Evolutionary conservation across 2,329 filamentous ascomycete species (phyloP).

Genomic region (Hypoxylon sp.): DNA sequence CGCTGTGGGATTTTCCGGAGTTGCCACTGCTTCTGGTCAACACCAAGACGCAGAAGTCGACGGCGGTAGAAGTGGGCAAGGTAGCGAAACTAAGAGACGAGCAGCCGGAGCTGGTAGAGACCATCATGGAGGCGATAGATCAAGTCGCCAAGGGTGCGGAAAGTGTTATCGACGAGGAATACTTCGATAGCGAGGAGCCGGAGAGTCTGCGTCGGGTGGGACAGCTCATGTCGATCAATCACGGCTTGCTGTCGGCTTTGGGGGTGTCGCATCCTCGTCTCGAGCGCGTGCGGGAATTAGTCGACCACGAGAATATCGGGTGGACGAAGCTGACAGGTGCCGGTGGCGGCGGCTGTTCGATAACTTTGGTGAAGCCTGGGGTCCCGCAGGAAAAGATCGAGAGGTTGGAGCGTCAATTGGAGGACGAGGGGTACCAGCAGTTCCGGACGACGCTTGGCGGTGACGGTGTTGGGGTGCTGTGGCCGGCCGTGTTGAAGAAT

Average conservation of each 20-base stretch:
- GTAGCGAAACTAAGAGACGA: constrained; percentile 77
- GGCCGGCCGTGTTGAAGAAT: constrained; percentile 90
- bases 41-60: constrained; percentile 88
- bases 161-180: constrained; percentile 66
- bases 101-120: constrained; percentile 81
- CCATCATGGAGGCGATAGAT: constrained; percentile 88
- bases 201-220: constrained; percentile 79
- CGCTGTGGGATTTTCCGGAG: constrained; percentile 90
- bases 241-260: constrained; percentile 88
- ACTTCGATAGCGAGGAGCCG: constrained; percentile 74
- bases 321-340: constrained; percentile 99
- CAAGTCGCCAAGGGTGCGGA: constrained; percentile 70
- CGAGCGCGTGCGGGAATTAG: constrained; percentile 89
- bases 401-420: constrained; percentile 73
- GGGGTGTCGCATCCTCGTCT: constrained; percentile 95
- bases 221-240: constrained; percentile 92
- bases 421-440: constrained; percentile 79
- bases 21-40: constrained; percentile 90
- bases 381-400: constrained; percentile 67
- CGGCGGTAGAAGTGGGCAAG: constrained; percentile 85
- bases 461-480: constrained; percentile 93
- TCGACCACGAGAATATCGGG: constrained; percentile 88
- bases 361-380: constrained; percentile 84
- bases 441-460: constrained; percentile 93
- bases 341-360: constrained; percentile 94